These are phyloP conservation scores for Colletotrichum tropicale DNA, from an alignment of 2,329 filamentous ascomycete species.

Conservation along the genomic window DNA sequence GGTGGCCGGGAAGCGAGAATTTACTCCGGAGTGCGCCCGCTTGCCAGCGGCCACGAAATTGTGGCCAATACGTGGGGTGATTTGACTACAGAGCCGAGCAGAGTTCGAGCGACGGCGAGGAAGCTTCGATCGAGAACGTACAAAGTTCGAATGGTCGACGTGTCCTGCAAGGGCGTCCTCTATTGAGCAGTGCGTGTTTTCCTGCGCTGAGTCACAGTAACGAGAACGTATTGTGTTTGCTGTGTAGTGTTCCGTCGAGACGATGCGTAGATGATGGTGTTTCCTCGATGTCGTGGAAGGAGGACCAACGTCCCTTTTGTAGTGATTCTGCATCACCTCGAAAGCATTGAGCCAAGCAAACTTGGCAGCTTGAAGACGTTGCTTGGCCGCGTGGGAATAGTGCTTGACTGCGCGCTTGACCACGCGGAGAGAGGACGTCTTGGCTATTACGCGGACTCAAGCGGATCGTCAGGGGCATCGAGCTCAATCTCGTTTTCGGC, in stretches of 20 bases:
- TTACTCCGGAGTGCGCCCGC: neutral
- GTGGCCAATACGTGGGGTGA: accelerated
- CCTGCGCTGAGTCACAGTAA: neutral
- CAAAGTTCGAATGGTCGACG: neutral
- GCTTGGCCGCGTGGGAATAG: neutral
- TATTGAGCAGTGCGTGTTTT: neutral
- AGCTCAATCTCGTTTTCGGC: neutral
- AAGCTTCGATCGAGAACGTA: neutral
- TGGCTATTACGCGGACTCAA: neutral
- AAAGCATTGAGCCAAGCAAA: neutral
- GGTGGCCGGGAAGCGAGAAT: neutral
- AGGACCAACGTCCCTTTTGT: neutral
- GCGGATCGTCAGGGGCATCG: neutral
- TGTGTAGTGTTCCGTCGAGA: accelerated
- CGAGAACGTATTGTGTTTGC: neutral
- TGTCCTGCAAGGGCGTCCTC: neutral
- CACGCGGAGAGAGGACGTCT: accelerated
- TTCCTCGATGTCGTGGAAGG: accelerated
- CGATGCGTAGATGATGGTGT: neutral
- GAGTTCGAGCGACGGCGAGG: neutral
- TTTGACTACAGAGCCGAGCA: neutral
- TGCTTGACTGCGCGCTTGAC: neutral
- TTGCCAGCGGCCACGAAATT: neutral
- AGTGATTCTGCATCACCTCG: accelerated
- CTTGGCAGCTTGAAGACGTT: neutral